Percentiles rank a stretch among this genome's conserved stretches.
phyloP scores from a whole-genome alignment of 306 rosid genomes.

The Quercus aquifolioides region DNA sequence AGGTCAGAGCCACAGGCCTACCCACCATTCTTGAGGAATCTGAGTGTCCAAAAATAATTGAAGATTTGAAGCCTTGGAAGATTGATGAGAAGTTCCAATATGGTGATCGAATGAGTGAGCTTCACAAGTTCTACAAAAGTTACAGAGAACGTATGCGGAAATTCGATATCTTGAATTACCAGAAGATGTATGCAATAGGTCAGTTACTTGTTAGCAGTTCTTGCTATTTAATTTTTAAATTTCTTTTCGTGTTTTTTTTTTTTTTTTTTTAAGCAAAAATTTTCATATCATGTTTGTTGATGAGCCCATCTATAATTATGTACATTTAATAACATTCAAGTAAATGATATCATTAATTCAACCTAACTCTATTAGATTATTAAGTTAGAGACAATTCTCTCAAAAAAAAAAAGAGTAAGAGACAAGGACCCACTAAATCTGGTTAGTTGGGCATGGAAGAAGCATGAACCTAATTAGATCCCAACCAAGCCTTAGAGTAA shows the following conservation, averaged over 20 bases:
- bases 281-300: neutral
- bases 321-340: constrained; percentile 10
- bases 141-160: constrained; percentile 93
- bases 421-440: constrained; percentile 45
- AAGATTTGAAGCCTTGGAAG: constrained; percentile 90
- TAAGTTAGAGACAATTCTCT: neutral
- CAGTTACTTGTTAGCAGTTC: constrained; percentile 26
- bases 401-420: neutral
- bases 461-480: constrained; percentile 27
- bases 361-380: constrained; percentile 29
- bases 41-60: constrained; percentile 75
- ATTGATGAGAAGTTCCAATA: constrained; percentile 73
- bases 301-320: constrained; percentile 11
- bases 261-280: neutral
- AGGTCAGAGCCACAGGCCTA: constrained; percentile 74
- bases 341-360: constrained; percentile 22
- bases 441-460: constrained; percentile 37
- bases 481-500: constrained; percentile 13
- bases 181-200: constrained; percentile 95
- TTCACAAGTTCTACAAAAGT: constrained; percentile 76
- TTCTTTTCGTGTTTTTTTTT: neutral
- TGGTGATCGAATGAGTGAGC: constrained; percentile 49
- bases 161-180: constrained; percentile 92
- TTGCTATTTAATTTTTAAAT: neutral
- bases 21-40: constrained; percentile 93